Evolutionary conservation across 441 rosid species (phyloP).

Genomic region (Omphalea diandra): DNA sequence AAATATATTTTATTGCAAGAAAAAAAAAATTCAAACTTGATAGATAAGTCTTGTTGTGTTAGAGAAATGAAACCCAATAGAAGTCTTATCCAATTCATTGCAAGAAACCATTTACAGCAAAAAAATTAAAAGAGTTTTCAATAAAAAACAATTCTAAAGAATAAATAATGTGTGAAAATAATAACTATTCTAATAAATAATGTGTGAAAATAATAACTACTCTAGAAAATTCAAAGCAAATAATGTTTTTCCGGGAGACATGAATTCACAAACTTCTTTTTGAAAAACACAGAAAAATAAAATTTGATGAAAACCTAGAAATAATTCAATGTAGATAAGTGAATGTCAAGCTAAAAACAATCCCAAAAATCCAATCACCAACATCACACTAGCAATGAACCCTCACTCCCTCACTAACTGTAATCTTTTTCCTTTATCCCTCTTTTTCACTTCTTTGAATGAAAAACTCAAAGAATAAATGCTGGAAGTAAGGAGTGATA

Average conservation of each 20-base stretch:
- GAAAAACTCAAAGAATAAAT: conserved; percentile 22
- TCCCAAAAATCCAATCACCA: background rate
- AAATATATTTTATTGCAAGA: background rate
- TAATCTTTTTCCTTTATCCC: background rate
- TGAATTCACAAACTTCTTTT: background rate
- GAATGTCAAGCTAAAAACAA: conserved; percentile 6
- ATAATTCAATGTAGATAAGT: background rate
- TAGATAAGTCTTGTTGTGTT: background rate
- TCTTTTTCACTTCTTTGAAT: conserved; percentile 11
- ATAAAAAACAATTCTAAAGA: background rate
- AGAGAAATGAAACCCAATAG: conserved; percentile 2
- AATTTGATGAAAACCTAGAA: background rate
- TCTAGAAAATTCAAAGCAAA: background rate
- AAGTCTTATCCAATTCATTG: conserved; percentile 1
- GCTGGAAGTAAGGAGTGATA: conserved; percentile 12
- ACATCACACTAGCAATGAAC: conserved; percentile 1
- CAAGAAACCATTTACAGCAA: background rate
- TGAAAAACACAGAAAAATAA: background rate
- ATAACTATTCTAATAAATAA: too few species aligned
- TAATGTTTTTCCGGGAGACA: background rate
- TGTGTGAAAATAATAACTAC: background rate
- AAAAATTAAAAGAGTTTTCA: background rate
- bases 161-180: too few species aligned
- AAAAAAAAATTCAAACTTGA: background rate
- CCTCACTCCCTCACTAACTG: background rate